Base-by-base conservation (phyloP, 768 basidiomycete genomes). In the Rossbeevera mucosa region DNA sequence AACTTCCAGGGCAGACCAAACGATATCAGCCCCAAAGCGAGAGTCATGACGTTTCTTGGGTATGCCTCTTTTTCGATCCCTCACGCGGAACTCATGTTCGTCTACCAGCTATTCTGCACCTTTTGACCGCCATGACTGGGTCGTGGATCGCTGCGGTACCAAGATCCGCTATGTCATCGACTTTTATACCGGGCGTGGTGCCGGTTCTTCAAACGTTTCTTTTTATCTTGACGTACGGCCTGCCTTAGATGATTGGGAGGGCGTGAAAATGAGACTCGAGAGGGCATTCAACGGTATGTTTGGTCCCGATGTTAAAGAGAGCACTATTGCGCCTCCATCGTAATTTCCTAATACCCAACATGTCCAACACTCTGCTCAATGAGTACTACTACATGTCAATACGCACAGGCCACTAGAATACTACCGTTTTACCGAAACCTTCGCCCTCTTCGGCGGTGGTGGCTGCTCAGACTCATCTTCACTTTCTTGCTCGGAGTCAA, bases 81-180 rank as follows among this genome's bases (percentile, higher is more conserved):
- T 45, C 3, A 2, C 14, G 1, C 11, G 11, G 20, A 2, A 14
- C 36, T 57, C 7, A 56, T 48, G 21, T 20, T 6, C 42, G 36
- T 40, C 40, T 28, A 25, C 7, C 60, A 99, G 95, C 11, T 99
- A 96, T 69, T 79, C 90, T 24, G 78, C 91, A 21, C 96, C 96
- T 0, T 99, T 99, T 70, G 96, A 99, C 68, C 77, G 92, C 49
- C 96, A 99, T 59, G 95, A 98, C 68, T 99, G 96, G 96, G 69
- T 91, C 46, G 85, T 99, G 46, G 93, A 96, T 68, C 85, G 95
- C 29, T 96, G 94, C 65, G 95, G 94, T 5, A 82, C 80, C 8
- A 83, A 82, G 52, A 77, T 93, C 65, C 85, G 95, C 47, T 99
- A 99, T 73, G 83, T 99, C 53, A 96, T 99, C 62, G 96, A 99